phyloP scores from a whole-genome alignment of 768 basidiomycete genomes.

The Ramaria sp. region DNA sequence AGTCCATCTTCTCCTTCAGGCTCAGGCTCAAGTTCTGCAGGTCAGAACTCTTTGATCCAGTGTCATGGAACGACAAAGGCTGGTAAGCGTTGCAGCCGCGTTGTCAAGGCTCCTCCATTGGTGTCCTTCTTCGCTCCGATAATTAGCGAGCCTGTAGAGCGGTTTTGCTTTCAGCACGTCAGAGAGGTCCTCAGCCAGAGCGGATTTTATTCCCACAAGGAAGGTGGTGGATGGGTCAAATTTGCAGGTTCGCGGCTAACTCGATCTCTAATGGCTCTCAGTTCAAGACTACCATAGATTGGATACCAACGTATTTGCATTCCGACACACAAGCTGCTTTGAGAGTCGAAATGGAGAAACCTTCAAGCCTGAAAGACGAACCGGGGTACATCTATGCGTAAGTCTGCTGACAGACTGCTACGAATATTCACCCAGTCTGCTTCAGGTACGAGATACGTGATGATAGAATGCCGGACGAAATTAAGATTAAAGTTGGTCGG shows the following conservation, averaged over 20 bases:
- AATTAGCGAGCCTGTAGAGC: conserved; percentile 24
- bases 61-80: conserved; percentile 59
- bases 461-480: conserved; percentile 23
- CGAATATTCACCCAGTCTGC: not conserved
- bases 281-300: conserved; percentile 32
- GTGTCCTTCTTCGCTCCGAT: conserved; percentile 21
- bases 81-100: conserved; percentile 50
- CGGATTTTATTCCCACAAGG: conserved; percentile 48
- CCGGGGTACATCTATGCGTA: conserved; percentile 77
- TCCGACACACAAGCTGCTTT: conserved; percentile 48
- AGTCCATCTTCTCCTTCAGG: conserved; percentile 14
- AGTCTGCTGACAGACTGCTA: not conserved
- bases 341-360: conserved; percentile 42
- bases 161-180: conserved; percentile 59
- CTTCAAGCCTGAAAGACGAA: conserved; percentile 42
- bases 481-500: conserved; percentile 74
- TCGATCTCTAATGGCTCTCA: not conserved
- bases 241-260: conserved; percentile 38
- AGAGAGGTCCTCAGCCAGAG: conserved; percentile 40
- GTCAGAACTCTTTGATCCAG: conserved; percentile 24
- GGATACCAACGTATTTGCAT: conserved; percentile 58
- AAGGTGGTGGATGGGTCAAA: conserved; percentile 37
- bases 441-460: conserved; percentile 19
- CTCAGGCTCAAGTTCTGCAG: conserved; percentile 3
- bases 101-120: conserved; percentile 34